Evolutionary conservation across 345 rosid species (phyloP), one percentile per base, ranked within the genome.

Genomic region (Lepidium africanum): DNA sequence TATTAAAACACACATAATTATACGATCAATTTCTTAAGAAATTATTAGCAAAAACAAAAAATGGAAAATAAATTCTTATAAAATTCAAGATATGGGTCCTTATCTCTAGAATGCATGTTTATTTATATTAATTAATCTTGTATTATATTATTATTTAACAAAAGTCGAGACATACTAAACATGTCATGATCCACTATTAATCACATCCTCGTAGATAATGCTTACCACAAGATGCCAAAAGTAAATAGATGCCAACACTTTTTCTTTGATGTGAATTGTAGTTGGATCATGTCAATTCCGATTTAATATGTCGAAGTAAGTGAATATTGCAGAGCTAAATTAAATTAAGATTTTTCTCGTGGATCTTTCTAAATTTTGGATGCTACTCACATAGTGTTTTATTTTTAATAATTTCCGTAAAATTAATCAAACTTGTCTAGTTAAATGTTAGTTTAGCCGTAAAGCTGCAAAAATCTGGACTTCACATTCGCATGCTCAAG

Each of bases 151-250:
- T 33, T 16, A 55, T 55, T 38, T 16, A 30, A 56, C 59, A 55
- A 72, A 52, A 30, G 2, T 21, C 23, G 43, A 55, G 13, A 49
- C 52, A 72, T 23, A 64, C 46, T 57, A 56, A 64, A 49, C 66
- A 40, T 41, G 76, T 72, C 76, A 72, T 56, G 32, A 48, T 72
- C 76, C 71, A 72, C 76, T 56, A 49, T 47, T 46, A 48, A 17
- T 56, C 59, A 35, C 54, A 37, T 63, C 47, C 57, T 63, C 62
- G 11, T 45, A 71, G 65, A 57, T 65, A 72, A 48, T 72, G 76
- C 65, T 65, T 57, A 19, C 76, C 71, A 65, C 71, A 65, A 57
- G 30, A 64, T 40, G 32, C 52, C 59, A 63, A 35, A 62, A 25
- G 30, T 54, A 71, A 52, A 53, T n/a, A 45, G 2, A 56, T 55